These are phyloP conservation scores for Trichoderma endophyticum DNA, from an alignment of 2,329 filamentous ascomycete species.

Conservation along the genomic window DNA sequence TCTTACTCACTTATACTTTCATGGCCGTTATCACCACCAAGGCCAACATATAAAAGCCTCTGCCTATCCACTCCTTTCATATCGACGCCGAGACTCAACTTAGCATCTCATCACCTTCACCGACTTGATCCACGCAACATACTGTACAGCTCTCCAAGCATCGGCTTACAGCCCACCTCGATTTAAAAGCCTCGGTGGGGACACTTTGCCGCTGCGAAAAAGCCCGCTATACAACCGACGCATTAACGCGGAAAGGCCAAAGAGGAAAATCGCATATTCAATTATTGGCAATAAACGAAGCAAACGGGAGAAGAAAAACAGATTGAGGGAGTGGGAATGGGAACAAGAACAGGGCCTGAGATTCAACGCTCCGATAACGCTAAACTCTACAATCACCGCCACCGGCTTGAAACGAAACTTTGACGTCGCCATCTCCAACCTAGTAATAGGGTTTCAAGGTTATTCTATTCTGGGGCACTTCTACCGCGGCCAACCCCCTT, in stretches of 20 bases:
- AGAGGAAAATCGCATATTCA: background rate
- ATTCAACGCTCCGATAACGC: background rate
- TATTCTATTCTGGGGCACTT: background rate
- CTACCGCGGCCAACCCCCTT: background rate
- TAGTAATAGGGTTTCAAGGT: background rate
- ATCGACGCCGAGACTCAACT: background rate
- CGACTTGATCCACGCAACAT: background rate
- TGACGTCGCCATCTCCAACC: background rate
- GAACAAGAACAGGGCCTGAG: background rate
- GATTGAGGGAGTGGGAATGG: background rate
- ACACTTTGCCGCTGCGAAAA: background rate
- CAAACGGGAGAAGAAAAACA: background rate
- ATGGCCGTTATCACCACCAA: background rate
- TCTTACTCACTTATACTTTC: background rate
- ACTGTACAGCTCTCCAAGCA: background rate
- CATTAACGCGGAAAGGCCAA: background rate
- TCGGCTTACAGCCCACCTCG: background rate
- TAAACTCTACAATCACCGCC: background rate
- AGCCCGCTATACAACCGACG: background rate
- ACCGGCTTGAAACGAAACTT: background rate
- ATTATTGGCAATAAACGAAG: background rate
- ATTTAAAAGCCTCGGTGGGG: conserved; percentile 6
- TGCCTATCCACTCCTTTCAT: background rate
- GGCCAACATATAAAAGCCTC: background rate
- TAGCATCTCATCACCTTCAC: background rate